Base-by-base conservation (phyloP, 257 asterid species). In the Nicotiana obtusifolia region DNA sequence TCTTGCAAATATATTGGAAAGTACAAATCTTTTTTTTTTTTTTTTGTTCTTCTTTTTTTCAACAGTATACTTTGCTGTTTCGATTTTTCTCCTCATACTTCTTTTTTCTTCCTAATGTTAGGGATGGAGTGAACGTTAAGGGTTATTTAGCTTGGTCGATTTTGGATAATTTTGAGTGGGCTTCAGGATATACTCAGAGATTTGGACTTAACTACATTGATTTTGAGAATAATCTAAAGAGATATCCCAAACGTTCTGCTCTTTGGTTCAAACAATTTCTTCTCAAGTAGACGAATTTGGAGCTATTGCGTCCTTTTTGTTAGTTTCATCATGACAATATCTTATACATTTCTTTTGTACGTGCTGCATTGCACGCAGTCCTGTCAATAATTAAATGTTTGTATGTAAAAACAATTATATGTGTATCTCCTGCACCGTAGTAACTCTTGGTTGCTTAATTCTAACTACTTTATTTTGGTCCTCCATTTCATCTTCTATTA, bases 71-170 rank as follows among this genome's bases (percentile, higher is more conserved):
- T 33, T 33, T 33, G 37, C 0, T 33, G 37, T 33, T 33, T 33
- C 37, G 37, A 1, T 4, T 33, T 33, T 33, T 33, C 6, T 4
- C 37, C 37, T 33, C 37, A 5, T 33, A 33, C 37, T 33, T 33
- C 0, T 33, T 4, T 33, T 33, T 33, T 33, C 37, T 33, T 33
- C 37, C 0, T 33, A 33, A 33, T 33, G 0, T 33, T 33, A 86
- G 86, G 26, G 57, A 62, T 24, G 85, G 88, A 7, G 86, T 86
- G 4, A 71, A 26, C 6, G 88, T 90, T 3, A 82, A 82, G 77
- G 95, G 92, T 4, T 91, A 85, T 85, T 91, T 90, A 60, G 86
- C 82, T 7, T 91, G 92, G 91, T 60, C 95, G 17, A 83, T 88
- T 77, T 64, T 90, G 33, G 92, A 90, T 85, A 88, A 86, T 24